Percentiles rank a stretch among this genome's conserved stretches.
phyloP scores from a whole-genome alignment of 257 asterid species.

The Gentiana straminea region DNA sequence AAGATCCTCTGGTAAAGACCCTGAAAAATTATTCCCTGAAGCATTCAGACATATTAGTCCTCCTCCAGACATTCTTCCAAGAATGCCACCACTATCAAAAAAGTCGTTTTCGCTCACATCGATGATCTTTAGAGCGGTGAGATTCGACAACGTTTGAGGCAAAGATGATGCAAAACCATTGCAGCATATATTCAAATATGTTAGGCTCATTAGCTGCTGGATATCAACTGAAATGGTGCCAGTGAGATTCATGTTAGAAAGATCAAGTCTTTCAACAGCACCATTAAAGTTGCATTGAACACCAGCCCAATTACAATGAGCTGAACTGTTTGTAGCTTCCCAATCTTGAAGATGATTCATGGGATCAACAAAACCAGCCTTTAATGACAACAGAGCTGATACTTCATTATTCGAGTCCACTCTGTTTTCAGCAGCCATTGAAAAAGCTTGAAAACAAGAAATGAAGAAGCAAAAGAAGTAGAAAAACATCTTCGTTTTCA shows the following conservation, averaged over 20 bases:
- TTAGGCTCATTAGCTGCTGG: conserved; percentile 19
- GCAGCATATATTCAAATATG: conserved; percentile 33
- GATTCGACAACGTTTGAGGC: conserved; percentile 26
- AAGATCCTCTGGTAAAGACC: conserved; percentile 40
- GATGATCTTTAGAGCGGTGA: conserved; percentile 27
- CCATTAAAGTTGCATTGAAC: conserved; percentile 40
- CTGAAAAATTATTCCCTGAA: conserved; percentile 54
- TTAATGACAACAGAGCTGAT: conserved; percentile 37
- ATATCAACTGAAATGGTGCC: conserved; percentile 33
- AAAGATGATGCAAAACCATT: conserved; percentile 36
- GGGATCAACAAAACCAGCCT: conserved; percentile 46
- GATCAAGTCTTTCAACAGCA: conserved; percentile 32
- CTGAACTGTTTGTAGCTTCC: conserved; percentile 6
- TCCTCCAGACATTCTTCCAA: neutral
- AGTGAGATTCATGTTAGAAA: conserved; percentile 44
- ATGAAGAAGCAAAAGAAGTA: conserved; percentile 12
- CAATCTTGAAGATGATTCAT: conserved; percentile 30
- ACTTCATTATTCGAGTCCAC: conserved; percentile 22
- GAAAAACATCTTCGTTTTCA: conserved; percentile 28
- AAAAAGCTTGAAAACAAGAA: conserved; percentile 12
- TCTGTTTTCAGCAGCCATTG: conserved; percentile 9
- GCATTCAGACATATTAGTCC: conserved; percentile 31
- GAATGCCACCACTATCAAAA: conserved; percentile 27
- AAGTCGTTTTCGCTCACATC: conserved; percentile 54
- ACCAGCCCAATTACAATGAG: conserved; percentile 48